These are phyloP conservation scores for Cymodocea nodosa DNA, from an alignment of 116 monocot genomes.

Conservation along the genomic window DNA sequence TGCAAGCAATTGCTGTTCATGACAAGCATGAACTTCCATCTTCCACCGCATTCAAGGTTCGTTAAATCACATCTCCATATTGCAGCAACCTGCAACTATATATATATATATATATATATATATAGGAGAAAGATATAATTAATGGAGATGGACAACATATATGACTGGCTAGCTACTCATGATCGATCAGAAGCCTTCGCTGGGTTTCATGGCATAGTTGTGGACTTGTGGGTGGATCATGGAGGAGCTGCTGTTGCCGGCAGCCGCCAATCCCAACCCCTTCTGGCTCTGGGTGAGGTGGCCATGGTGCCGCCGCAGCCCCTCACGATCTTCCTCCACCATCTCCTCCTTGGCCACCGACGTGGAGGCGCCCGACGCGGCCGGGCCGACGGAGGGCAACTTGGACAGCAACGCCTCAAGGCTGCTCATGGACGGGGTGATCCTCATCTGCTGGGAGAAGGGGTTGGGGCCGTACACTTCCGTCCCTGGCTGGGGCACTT, in stretches of 20 bases:
- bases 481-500: neutral
- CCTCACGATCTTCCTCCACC: neutral
- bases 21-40: too few relatives aligned
- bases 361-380: constrained; percentile 1
- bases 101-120: neutral
- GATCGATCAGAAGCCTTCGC: neutral
- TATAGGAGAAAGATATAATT: neutral
- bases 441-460: constrained; percentile 27
- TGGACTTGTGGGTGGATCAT: neutral
- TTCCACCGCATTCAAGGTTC: too few relatives aligned
- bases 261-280: neutral
- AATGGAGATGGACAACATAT: neutral
- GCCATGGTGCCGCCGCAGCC: neutral
- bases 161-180: neutral
- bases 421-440: constrained; percentile 74
- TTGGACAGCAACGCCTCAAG: constrained; percentile 74
- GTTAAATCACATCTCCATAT: too few relatives aligned
- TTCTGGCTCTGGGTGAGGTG: neutral
- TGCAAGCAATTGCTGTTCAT: too few relatives aligned
- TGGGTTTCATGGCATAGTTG: constrained; percentile 4
- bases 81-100: neutral
- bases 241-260: neutral
- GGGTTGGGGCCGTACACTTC: constrained; percentile 20
- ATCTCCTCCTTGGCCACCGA: constrained; percentile 8
- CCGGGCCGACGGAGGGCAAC: constrained; percentile 49